These are phyloP conservation scores for Paralagenidium karlingii DNA, from an alignment of 352 stramenopile genomes.

Conservation along the genomic window DNA sequence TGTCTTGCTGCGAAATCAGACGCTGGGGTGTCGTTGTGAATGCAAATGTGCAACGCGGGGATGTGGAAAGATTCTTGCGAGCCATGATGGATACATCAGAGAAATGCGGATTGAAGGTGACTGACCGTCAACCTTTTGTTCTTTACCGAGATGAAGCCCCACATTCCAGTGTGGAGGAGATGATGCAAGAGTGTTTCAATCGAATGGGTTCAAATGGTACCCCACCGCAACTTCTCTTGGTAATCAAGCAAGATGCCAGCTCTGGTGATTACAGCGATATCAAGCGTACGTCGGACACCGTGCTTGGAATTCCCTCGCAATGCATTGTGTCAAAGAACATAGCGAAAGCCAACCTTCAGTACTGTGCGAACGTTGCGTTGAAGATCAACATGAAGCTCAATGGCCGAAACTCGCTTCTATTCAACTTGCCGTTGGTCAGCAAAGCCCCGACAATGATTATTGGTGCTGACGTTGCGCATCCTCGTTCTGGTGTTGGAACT, in stretches of 20 bases:
- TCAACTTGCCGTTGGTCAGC: constrained; percentile 16
- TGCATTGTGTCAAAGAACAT: constrained; percentile 24
- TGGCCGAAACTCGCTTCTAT: constrained; percentile 19
- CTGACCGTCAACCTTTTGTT: constrained; percentile 20
- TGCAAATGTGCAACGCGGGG: constrained; percentile 16
- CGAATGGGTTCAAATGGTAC: constrained; percentile 28
- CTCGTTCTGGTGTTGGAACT: constrained; percentile 27
- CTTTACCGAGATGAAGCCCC: constrained; percentile 20
- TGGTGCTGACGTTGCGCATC: constrained; percentile 38
- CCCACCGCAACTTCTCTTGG: constrained; percentile 18
- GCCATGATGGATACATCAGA: constrained; percentile 17
- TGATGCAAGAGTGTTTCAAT: constrained; percentile 43
- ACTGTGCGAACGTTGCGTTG: constrained; percentile 23
- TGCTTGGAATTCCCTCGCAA: constrained; percentile 28
- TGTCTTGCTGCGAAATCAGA: constrained; percentile 23
- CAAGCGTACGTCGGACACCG: constrained; percentile 24
- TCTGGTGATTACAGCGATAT: constrained; percentile 16
- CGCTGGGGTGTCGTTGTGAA: constrained; percentile 51
- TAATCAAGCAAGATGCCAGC: constrained; percentile 13
- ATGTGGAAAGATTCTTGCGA: constrained; percentile 29
- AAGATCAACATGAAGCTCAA: constrained; percentile 34
- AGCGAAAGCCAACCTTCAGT: constrained; percentile 14
- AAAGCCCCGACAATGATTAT: constrained; percentile 27
- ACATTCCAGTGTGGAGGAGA: constrained; percentile 41
- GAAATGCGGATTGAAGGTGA: constrained; percentile 24